Percentiles rank a stretch among this genome's conserved stretches.
These are phyloP conservation scores for Gymnopilus junonius DNA, from an alignment of 768 basidiomycete genomes.

Conservation along the genomic window DNA sequence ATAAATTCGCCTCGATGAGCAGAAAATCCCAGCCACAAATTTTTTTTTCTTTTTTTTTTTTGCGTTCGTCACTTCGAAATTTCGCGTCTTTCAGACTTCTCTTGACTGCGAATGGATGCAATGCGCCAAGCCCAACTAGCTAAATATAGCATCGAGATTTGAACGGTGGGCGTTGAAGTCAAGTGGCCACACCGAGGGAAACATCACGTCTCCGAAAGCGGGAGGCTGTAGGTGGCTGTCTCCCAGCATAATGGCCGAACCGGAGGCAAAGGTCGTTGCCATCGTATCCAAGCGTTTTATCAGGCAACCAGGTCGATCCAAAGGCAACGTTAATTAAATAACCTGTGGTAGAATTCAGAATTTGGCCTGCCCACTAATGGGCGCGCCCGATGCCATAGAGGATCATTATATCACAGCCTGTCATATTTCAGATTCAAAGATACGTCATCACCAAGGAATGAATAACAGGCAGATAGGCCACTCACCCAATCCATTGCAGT, in stretches of 20 bases:
- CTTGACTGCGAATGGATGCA: background rate
- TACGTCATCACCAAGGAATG: background rate
- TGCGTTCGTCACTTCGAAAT: background rate
- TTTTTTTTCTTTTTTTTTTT: too few species aligned
- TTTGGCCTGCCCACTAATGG: background rate
- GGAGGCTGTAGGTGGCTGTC: too few species aligned
- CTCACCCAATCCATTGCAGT: background rate
- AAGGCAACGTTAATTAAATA: background rate
- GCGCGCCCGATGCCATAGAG: background rate
- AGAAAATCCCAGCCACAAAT: background rate
- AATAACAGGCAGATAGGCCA: background rate
- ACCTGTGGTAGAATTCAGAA: background rate
- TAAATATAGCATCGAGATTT: background rate
- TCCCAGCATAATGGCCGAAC: background rate
- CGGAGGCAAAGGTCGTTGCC: background rate
- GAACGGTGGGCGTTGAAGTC: conserved; percentile 3
- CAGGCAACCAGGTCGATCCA: conserved; percentile 1
- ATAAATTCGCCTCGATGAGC: background rate
- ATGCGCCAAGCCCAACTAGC: background rate
- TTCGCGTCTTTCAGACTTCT: background rate
- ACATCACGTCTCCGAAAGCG: background rate
- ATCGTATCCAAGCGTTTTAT: background rate
- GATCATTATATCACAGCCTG: background rate
- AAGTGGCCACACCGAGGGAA: background rate
- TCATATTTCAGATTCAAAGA: background rate